Base-by-base conservation (phyloP, 2,329 filamentous ascomycete genomes). In the Cladosporium halotolerans region DNA sequence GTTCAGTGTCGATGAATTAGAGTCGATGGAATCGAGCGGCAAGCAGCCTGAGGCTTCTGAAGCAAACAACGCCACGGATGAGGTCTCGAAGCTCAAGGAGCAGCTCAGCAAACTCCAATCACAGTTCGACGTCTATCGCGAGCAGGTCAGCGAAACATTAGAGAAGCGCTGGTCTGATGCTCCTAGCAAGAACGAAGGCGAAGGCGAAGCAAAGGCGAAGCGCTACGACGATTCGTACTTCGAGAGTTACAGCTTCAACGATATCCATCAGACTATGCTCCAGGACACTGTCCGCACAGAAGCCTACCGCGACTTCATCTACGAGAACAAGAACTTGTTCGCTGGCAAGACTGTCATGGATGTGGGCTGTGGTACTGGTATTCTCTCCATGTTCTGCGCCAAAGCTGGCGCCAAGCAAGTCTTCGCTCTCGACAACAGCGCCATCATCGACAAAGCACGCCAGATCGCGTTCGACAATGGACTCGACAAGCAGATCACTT, bases 261-360 rank as follows among this genome's bases (percentile, higher is more conserved):
- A 89, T 54, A 96, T 97, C 53, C 91, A 97, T 69, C 89, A 96
- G 67, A 90, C 87, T 7, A 97, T 97, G 91, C 79, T 97, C 57
- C 95, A 96, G 69, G 91, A 97, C 66, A 78, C 81, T 0, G 79
- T 96, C 39, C 86, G 91, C 48, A 97, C 91, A 9, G 88, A 96
- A 63, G 86, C 89, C 3, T 97, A 97, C 72, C 84, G 91, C 43
- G 90, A 97, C 72, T 96, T 96, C 68, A 90, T 96, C 64, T 96
- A 96, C 73, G 82, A 84, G 60, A 89, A 96, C 74, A 93, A 95
- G 70, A 77, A 89, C 60, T 74, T 96, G 3, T 96, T 96, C 71
- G 82, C 84, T 32, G 88, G 83, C 63, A 96, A 95, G 73, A 82
- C 85, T 9, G 88, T 96, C 10, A 81, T 97, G 6, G 91, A 97